Percentiles rank a stretch among this genome's conserved stretches.
Conservation (phyloP, 1,284 basidiomycete species). For the Leccinum angustisporum region DNA sequence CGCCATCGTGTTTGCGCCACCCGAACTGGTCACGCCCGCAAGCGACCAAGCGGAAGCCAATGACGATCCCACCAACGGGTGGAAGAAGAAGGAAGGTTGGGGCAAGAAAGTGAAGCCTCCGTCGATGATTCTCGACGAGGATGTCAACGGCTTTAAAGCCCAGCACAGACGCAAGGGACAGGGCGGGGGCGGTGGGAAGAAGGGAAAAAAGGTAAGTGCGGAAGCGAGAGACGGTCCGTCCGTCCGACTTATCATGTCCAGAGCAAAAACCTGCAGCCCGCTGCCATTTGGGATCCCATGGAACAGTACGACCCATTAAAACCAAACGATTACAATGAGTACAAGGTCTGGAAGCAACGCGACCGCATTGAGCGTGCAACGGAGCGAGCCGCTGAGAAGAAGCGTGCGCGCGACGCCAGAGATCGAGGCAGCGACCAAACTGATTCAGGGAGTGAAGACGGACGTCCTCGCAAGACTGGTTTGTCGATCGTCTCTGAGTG, state of each 20-base stretch:
- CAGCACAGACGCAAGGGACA: constrained; percentile 45
- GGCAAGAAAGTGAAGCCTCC: constrained; percentile 86
- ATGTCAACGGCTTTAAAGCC: constrained; percentile 79
- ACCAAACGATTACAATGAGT: constrained; percentile 86
- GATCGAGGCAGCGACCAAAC: constrained; percentile 62
- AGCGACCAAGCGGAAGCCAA: constrained; percentile 28
- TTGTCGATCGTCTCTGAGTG: constrained; percentile 14
- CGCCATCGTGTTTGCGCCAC: constrained; percentile 71
- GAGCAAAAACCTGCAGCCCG: constrained; percentile 58
- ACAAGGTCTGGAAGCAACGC: constrained; percentile 73
- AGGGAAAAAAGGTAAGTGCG: constrained; percentile 58
- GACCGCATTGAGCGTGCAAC: constrained; percentile 70
- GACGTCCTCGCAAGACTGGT: constrained; percentile 73
- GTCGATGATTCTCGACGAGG: constrained; percentile 83
- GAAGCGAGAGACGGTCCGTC: constrained; percentile 1
- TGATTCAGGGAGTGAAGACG: constrained; percentile 67
- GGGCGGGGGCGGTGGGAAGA: constrained; percentile 37
- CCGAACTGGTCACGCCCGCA: constrained; percentile 48
- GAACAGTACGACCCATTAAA: constrained; percentile 79
- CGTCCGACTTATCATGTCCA: constrained; percentile 29
- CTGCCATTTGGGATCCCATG: constrained; percentile 64
- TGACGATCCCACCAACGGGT: constrained; percentile 21
- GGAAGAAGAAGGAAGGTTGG: constrained; percentile 56
- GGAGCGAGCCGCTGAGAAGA: constrained; percentile 58
- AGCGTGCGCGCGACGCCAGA: constrained; percentile 53